Conservation (phyloP, 1,284 basidiomycete genomes). For the Apiotrichum mycotoxinovorans region DNA sequence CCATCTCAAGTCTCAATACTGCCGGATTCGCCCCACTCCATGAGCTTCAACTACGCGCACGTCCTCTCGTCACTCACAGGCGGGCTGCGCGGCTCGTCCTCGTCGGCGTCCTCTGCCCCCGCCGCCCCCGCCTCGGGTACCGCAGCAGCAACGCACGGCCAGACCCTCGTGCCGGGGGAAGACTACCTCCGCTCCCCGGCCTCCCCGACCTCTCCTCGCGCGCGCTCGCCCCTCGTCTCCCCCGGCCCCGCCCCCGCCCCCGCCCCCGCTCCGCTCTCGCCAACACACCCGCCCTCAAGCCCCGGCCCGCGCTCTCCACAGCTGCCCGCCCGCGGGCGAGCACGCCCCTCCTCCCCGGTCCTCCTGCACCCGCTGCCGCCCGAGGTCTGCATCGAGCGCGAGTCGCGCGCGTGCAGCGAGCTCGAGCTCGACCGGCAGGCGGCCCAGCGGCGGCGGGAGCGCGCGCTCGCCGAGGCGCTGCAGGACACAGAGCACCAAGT, state of each 20-base stretch:
- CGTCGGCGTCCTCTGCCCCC: not conserved
- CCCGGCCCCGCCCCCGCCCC: not conserved
- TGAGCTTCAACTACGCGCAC: constrained; percentile 16
- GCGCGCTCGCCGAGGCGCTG: constrained; percentile 44
- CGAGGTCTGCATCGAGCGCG: constrained; percentile 23
- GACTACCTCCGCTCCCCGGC: too few species aligned
- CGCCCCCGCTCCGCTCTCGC: not conserved
- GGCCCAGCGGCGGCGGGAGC: constrained; percentile 30
- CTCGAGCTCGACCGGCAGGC: constrained; percentile 44
- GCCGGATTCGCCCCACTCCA: too few species aligned
- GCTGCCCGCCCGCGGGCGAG: not conserved
- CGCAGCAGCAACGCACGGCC: not conserved
- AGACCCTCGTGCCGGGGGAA: not conserved
- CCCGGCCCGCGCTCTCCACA: too few species aligned
- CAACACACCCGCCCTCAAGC: too few species aligned
- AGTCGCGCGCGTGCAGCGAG: constrained; percentile 35
- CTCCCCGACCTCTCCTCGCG: too few species aligned
- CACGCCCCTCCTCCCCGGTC: constrained; percentile 33
- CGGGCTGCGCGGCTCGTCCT: too few species aligned
- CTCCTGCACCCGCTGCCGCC: constrained; percentile 41
- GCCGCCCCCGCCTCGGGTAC: not conserved
- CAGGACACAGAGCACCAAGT: constrained; percentile 40
- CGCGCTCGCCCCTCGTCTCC: not conserved
- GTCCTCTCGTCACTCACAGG: constrained; percentile 1
- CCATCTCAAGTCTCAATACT: too few species aligned